Percentiles rank a stretch among this genome's conserved stretches.
Evolutionary conservation across 2,329 filamentous ascomycete genomes (phyloP).

Genomic region (Teratosphaeria gauchensis): DNA sequence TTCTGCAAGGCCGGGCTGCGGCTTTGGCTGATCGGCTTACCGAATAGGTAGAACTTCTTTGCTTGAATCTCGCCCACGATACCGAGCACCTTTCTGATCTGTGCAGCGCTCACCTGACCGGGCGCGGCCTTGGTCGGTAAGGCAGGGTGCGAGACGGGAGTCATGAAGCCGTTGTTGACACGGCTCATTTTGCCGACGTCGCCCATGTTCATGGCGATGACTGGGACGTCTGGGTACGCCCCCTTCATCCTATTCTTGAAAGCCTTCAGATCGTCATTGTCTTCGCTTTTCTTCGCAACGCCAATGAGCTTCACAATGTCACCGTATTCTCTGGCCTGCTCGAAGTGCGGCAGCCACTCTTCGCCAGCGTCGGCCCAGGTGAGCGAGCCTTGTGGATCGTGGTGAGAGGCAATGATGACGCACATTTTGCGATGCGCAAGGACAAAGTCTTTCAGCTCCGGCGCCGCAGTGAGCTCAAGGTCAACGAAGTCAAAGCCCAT

Average conservation of each 20-base stretch:
- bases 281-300: conserved; percentile 61
- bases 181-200: conserved; percentile 76
- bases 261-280: conserved; percentile 74
- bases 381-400: conserved; percentile 68
- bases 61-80: conserved; percentile 69
- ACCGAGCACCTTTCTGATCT: conserved; percentile 71
- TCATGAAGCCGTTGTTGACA: conserved; percentile 85
- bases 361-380: conserved; percentile 72
- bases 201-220: conserved; percentile 97
- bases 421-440: conserved; percentile 54
- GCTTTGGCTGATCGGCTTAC: conserved; percentile 71
- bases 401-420: conserved; percentile 88
- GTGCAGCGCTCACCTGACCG: conserved; percentile 80
- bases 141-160: conserved; percentile 80
- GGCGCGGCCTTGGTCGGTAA: conserved; percentile 91
- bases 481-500: conserved; percentile 90
- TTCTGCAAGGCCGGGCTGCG: conserved; percentile 88
- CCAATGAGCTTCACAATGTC: conserved; percentile 94
- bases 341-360: conserved; percentile 84
- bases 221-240: conserved; percentile 60
- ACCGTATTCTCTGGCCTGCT: conserved; percentile 77
- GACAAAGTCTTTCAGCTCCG: conserved; percentile 55
- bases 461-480: conserved; percentile 77
- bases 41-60: conserved; percentile 78
- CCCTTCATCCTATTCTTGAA: conserved; percentile 71